Evolutionary conservation across 179 eudicot species (phyloP).

Genomic region (Dionaea muscipula): DNA sequence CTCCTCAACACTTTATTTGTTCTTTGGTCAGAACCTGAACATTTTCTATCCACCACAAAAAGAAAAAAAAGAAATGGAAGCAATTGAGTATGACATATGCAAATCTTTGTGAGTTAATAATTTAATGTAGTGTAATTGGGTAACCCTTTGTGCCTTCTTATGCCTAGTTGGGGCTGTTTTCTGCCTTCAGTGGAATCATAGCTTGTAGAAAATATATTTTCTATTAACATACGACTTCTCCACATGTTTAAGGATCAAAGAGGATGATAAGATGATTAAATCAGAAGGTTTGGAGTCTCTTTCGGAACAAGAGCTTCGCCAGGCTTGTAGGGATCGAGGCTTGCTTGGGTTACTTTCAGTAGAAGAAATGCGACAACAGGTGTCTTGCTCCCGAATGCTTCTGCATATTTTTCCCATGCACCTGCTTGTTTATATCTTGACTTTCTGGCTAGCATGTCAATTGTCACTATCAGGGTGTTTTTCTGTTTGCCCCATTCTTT

Average conservation of each 20-base stretch:
- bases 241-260: slow-evolving; percentile 40
- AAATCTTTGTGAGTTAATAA: too few relatives aligned
- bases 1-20: background rate
- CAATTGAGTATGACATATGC: too few relatives aligned
- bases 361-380: slow-evolving; percentile 89
- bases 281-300: slow-evolving; percentile 78
- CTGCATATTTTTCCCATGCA: background rate
- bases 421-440: background rate
- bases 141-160: too few relatives aligned
- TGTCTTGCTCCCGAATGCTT: slow-evolving; percentile 5
- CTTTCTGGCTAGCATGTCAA: too few relatives aligned
- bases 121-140: too few relatives aligned
- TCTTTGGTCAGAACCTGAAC: background rate
- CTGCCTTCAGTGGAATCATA: background rate
- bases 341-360: slow-evolving; percentile 61
- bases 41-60: background rate
- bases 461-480: too few relatives aligned
- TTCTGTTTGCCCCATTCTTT: too few relatives aligned
- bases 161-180: too few relatives aligned
- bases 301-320: slow-evolving; percentile 75
- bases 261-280: slow-evolving; percentile 73
- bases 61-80: background rate
- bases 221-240: background rate
- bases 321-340: slow-evolving; percentile 78
- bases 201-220: background rate